Percentiles rank a stretch among this genome's conserved stretches.
These are phyloP conservation scores for Fulvia fulva DNA, from an alignment of 2,329 filamentous ascomycete genomes.

Conservation along the genomic window DNA sequence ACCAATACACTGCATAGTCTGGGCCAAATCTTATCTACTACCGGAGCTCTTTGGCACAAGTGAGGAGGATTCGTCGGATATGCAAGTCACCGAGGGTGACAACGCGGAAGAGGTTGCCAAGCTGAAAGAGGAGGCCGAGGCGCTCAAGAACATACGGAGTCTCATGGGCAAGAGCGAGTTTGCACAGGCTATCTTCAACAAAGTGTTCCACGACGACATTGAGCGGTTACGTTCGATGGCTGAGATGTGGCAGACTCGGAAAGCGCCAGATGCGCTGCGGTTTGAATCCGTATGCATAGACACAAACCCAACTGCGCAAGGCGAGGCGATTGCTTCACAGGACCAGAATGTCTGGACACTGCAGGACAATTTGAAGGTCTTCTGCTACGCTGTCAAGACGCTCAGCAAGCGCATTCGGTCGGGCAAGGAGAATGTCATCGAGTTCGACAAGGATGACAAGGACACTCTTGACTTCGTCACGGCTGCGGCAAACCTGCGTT, in stretches of 20 bases:
- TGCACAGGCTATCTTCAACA: slow-evolving; percentile 77
- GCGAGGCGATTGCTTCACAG: slow-evolving; percentile 49
- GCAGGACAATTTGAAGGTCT: slow-evolving; percentile 79
- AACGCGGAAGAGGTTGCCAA: slow-evolving; percentile 88
- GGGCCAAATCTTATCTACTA: slow-evolving; percentile 94
- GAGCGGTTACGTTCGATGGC: slow-evolving; percentile 78
- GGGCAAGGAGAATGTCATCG: slow-evolving; percentile 57
- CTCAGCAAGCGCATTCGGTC: slow-evolving; percentile 68
- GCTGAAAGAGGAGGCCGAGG: slow-evolving; percentile 75
- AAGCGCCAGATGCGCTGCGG: slow-evolving; percentile 67
- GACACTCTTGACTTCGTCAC: slow-evolving; percentile 95
- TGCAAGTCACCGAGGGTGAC: slow-evolving; percentile 79
- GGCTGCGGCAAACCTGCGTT: slow-evolving; percentile 83
- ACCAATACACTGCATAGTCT: slow-evolving; percentile 97
- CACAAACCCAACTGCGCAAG: slow-evolving; percentile 27
- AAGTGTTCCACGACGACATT: slow-evolving; percentile 86
- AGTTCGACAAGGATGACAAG: slow-evolving; percentile 94
- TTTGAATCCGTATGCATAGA: slow-evolving; percentile 53
- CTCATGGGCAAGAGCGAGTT: slow-evolving; percentile 78
- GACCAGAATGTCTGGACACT: slow-evolving; percentile 79
- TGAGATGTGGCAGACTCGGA: slow-evolving; percentile 91
- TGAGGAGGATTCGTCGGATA: slow-evolving; percentile 74
- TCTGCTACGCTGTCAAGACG: slow-evolving; percentile 75
- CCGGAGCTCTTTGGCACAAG: slow-evolving; percentile 91
- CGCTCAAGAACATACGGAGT: slow-evolving; percentile 75